Base-by-base conservation (phyloP, 345 rosid species). In the Rhizophora apiculata region DNA sequence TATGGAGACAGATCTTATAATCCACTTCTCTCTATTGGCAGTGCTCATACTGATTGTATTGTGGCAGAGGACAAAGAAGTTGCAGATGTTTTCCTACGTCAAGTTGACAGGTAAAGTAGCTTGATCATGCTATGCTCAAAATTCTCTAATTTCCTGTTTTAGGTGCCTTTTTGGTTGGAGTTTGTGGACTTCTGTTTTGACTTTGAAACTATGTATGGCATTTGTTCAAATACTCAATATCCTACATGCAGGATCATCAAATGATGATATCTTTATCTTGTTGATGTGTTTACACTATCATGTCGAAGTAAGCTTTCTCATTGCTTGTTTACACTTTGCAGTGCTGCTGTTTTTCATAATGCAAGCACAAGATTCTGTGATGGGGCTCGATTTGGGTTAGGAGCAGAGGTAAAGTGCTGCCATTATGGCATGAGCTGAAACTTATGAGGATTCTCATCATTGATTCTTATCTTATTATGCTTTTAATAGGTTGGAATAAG, bases 301-400 rank as follows among this genome's bases (percentile, higher is more conserved):
- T 21, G 15, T 56, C 6, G 0, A 56, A 22, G 16, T 10, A 27
- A 24, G 60, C 29, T 56, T 56, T 56, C 30, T 56, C 30, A 56
- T 56, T 56, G 29, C 16, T 27, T 6, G 0, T 56, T 56, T 56
- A 22, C 60, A 56, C 29, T 56, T 22, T 10, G 48, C 85, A 90
- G 98, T 67, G 98, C 98, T 79, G 96, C 96, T 81, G 98, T 92
- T 68, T 90, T 92, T 75, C 98, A 92, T 74, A 92, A 92, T 54
- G 96, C 91, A 57, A 90, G 96, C 82, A 85, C 96, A 37, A 86
- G 98, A 77, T 92, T 90, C 67, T 90, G 95, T 30, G 98, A 92
- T 43, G 95, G 96, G 32, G 93, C 93, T 62, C 85, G 96, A 55
- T 92, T 92, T 64, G 98, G 96, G 21, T 83, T 90, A 51, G 98